These are phyloP conservation scores for Rosa hybrid DNA, from an alignment of 331 rosid species.

Conservation along the genomic window DNA sequence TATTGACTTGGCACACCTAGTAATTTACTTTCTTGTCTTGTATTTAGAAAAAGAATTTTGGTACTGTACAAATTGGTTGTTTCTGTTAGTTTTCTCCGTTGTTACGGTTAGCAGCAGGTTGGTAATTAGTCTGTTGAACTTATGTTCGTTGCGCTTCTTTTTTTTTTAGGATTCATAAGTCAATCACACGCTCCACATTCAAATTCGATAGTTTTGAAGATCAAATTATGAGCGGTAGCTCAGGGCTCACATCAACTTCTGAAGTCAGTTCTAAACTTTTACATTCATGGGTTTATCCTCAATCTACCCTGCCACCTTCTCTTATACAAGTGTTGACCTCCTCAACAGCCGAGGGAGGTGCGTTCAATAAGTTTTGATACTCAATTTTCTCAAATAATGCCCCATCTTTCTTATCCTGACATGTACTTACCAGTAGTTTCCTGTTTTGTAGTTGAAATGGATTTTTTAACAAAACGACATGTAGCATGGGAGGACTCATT, in stretches of 20 bases:
- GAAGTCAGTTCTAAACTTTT: constrained; percentile 38
- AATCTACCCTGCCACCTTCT: constrained; percentile 74
- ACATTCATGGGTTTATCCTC: constrained; percentile 95
- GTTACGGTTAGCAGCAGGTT: not conserved
- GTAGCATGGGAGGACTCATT: constrained; percentile 87
- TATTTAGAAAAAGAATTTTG: not conserved
- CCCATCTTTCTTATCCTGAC: not conserved
- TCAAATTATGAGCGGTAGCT: constrained; percentile 40
- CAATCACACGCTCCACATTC: constrained; percentile 32
- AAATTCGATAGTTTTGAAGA: constrained; percentile 34
- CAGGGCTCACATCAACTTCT: constrained; percentile 27
- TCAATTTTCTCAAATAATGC: not conserved
- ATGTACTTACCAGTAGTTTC: constrained; percentile 13
- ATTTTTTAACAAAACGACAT: constrained; percentile 73
- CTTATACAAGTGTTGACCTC: constrained; percentile 70
- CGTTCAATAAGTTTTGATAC: constrained; percentile 16
- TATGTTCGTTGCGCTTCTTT: constrained; percentile 18
- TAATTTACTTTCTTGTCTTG: not conserved
- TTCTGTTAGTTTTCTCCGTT: not conserved
- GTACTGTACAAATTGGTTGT: not conserved
- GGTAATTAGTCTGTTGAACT: not conserved
- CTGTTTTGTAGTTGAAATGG: constrained; percentile 59
- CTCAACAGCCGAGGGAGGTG: constrained; percentile 67
- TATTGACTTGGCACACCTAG: not conserved
- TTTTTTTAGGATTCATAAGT: constrained; percentile 45